These are phyloP conservation scores for Aspergillus carbonarius DNA, from an alignment of 2,329 filamentous ascomycete species.

Conservation along the genomic window DNA sequence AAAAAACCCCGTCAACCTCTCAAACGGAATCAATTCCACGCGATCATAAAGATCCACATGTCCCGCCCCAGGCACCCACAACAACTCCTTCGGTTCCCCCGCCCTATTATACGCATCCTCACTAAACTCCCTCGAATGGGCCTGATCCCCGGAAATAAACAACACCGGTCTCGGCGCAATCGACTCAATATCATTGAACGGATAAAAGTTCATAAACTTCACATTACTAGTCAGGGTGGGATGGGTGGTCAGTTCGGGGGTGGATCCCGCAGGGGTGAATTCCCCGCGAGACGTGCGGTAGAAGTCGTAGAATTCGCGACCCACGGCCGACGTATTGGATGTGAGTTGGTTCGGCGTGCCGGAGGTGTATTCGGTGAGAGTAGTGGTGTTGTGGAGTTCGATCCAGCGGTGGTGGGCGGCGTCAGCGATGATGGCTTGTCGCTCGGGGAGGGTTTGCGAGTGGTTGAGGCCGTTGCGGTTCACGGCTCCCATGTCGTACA, in stretches of 20 bases:
- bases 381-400: constrained; percentile 15
- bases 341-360: constrained; percentile 26
- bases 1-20: constrained; percentile 28
- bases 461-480: constrained; percentile 13
- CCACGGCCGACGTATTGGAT: constrained; percentile 16
- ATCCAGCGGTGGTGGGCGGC: constrained; percentile 23
- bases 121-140: constrained; percentile 26
- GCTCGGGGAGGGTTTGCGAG: constrained; percentile 13
- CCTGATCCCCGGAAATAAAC: constrained; percentile 23
- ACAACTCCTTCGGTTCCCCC: constrained; percentile 38
- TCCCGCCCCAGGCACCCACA: constrained; percentile 33
- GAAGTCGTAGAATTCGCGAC: constrained; percentile 33
- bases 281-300: constrained; percentile 33
- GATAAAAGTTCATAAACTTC: constrained; percentile 33
- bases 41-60: constrained; percentile 42
- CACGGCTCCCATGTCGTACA: constrained; percentile 16
- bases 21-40: constrained; percentile 36
- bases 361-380: constrained; percentile 12
- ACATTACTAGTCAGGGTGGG: constrained; percentile 29
- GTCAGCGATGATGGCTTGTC: constrained; percentile 13
- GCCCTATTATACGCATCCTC: constrained; percentile 26
- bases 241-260: constrained; percentile 28
- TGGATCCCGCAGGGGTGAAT: constrained; percentile 22
- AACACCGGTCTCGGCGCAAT: constrained; percentile 26
- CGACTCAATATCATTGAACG: constrained; percentile 19